Evolutionary conservation across 148 eudicot genomes (phyloP), one percentile per base, ranked within the genome.

Genomic region (Dianthus caryophyllus): DNA sequence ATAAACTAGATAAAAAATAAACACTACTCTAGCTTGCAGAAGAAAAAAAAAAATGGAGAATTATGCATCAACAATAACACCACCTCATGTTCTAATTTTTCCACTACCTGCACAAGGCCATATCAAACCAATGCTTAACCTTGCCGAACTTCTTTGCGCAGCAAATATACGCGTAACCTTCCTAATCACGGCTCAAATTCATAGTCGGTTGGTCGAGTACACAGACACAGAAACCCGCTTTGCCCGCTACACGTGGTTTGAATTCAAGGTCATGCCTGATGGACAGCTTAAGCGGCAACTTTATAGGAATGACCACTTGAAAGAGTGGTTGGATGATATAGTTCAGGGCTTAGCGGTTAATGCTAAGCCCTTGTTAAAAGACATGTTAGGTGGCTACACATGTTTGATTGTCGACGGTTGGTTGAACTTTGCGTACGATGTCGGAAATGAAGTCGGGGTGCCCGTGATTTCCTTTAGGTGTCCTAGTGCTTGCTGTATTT

Each of bases 101-200:
- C 83, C 83, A 48, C 39, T 76, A 6, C 79, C 77, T 12, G 8
- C 64, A 20, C 79, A 76, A 79, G 79, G 82, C 61, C 77, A 79
- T 47, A 63, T 79, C 11, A 75, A 55, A 41, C 75, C 79, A 0
- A 76, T 73, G 83, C 74, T 79, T 60, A 76, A 69, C 52, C 71
- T 76, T 20, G 83, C 83, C 27, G 65, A 79, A 55, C 79, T 79
- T 22, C 39, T 79, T 14, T 72, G 80, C 69, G 68, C 69, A 1
- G 30, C 75, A 0, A 26, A 73, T 30, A 20, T 79, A 44, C 36
- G 65, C 13, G 77, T 79, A 13, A 79, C 83, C 17, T 79, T 79
- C 75, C 16, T 80, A 4, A 80, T 46, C 52, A 43, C 80, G n/a
- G 25, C 69, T 46, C 65, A 54, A 38, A 66, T 58, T 72, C 80